phyloP scores from a whole-genome alignment of 2,329 filamentous ascomycete species.

The Diaporthe caulivora region DNA sequence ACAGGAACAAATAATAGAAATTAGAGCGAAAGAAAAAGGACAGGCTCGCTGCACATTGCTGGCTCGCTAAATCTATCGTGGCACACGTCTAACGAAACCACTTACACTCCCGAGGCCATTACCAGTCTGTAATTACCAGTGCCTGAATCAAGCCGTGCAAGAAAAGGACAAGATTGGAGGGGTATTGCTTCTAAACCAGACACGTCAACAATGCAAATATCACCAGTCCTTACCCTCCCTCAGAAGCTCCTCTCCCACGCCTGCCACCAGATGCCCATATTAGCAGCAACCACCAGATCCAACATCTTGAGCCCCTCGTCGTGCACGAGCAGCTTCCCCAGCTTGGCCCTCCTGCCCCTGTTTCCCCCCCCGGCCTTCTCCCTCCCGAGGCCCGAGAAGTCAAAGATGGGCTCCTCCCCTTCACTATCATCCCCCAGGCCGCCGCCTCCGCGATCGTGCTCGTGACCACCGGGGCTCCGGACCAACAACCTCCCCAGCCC shows the following conservation, averaged over 20 bases:
- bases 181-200: conserved; percentile 29
- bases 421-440: conserved; percentile 47
- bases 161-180: background rate
- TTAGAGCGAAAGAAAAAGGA: background rate
- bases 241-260: conserved; percentile 75
- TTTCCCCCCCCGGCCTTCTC: conserved; percentile 90
- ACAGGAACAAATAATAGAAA: background rate
- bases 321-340: conserved; percentile 92
- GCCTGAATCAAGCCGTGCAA: background rate
- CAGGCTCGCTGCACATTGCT: conserved; percentile 17
- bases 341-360: conserved; percentile 86
- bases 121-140: background rate
- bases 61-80: conserved; percentile 2
- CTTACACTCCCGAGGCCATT: background rate
- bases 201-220: background rate
- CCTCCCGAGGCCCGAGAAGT: conserved; percentile 77
- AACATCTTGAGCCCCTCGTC: conserved; percentile 96
- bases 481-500: conserved; percentile 58
- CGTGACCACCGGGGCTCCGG: conserved; percentile 34
- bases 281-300: conserved; percentile 90
- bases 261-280: conserved; percentile 94
- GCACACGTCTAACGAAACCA: background rate
- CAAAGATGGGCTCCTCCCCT: conserved; percentile 62
- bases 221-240: no score
- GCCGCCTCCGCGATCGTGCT: conserved; percentile 56